phyloP scores from a whole-genome alignment of 345 rosid genomes.

The Eucalyptus polybractea region DNA sequence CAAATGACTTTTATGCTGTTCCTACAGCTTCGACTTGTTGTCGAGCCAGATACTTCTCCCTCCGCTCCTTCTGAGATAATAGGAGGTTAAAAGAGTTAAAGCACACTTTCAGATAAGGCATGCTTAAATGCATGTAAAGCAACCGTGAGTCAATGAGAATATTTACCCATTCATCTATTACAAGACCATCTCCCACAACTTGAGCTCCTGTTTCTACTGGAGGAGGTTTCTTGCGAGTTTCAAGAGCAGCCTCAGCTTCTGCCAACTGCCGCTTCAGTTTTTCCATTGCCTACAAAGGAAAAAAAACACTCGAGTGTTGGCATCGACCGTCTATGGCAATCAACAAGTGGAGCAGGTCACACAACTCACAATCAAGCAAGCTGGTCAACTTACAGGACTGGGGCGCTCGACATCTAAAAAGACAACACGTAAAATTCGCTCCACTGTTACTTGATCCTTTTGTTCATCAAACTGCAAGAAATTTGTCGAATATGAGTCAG shows the following conservation, averaged over 20 bases:
- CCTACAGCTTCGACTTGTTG: slow-evolving; percentile 60
- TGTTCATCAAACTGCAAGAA: slow-evolving; percentile 84
- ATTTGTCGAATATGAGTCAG: background rate
- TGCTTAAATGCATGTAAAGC: background rate
- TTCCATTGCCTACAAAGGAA: slow-evolving; percentile 38
- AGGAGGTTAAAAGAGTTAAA: background rate
- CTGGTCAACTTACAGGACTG: slow-evolving; percentile 47
- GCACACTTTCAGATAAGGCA: background rate
- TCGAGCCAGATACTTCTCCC: slow-evolving; percentile 88
- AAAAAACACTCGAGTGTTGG: background rate
- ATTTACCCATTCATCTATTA: slow-evolving; percentile 93
- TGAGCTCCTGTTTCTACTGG: slow-evolving; percentile 69
- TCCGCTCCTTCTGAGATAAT: slow-evolving; percentile 69
- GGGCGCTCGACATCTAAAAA: slow-evolving; percentile 65
- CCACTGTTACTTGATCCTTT: slow-evolving; percentile 71
- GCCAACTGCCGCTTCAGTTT: slow-evolving; percentile 77
- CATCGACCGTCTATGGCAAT: background rate
- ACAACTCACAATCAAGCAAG: background rate
- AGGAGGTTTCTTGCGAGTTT: slow-evolving; percentile 86
- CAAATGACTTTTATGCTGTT: background rate
- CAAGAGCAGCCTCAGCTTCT: slow-evolving; percentile 93
- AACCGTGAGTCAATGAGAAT: background rate
- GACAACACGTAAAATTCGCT: slow-evolving; percentile 68
- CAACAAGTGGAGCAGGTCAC: background rate
- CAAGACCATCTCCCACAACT: slow-evolving; percentile 86